Evolutionary conservation across 75 land plant species (phyloP).

Genomic region (Pinus taeda): DNA sequence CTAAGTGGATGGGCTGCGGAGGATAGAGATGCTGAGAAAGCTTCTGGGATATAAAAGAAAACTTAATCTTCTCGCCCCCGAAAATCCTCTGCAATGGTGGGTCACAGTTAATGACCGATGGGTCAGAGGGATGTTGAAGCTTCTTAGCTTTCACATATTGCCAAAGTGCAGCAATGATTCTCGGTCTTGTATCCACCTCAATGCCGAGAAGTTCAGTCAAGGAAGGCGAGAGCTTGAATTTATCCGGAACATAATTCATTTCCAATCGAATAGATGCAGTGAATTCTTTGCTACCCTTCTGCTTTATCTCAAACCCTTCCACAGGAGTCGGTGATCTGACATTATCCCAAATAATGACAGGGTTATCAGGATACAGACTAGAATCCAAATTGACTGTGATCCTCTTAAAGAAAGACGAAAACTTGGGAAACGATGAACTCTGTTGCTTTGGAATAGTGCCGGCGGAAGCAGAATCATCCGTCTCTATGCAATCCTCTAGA

Average conservation of each 20-base stretch:
- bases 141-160: constrained; percentile 97
- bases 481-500: constrained; percentile 76
- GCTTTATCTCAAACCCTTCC: too few species aligned
- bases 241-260: constrained; percentile 89
- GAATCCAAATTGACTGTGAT: constrained; percentile 82
- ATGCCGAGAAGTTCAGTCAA: constrained; percentile 86
- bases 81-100: constrained; percentile 75
- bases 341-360: constrained; percentile 82
- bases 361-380: constrained; percentile 76
- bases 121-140: constrained; percentile 76
- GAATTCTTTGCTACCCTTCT: too few species aligned
- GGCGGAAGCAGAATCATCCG: constrained; percentile 38
- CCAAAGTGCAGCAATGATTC: constrained; percentile 93
- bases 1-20: constrained; percentile 87
- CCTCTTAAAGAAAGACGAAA: constrained; percentile 87
- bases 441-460: constrained; percentile 31
- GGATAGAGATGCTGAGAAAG: constrained; percentile 76
- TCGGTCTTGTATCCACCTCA: constrained; percentile 89
- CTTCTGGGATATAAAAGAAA: constrained; percentile 74
- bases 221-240: constrained; percentile 81
- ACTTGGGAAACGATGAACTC: constrained; percentile 67
- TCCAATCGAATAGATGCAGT: too few species aligned
- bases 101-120: constrained; percentile 81
- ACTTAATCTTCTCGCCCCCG: constrained; percentile 77
- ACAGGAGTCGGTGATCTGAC: constrained; percentile 78